phyloP scores from a whole-genome alignment of 1,284 basidiomycete species.

The Agaricales sp. region DNA sequence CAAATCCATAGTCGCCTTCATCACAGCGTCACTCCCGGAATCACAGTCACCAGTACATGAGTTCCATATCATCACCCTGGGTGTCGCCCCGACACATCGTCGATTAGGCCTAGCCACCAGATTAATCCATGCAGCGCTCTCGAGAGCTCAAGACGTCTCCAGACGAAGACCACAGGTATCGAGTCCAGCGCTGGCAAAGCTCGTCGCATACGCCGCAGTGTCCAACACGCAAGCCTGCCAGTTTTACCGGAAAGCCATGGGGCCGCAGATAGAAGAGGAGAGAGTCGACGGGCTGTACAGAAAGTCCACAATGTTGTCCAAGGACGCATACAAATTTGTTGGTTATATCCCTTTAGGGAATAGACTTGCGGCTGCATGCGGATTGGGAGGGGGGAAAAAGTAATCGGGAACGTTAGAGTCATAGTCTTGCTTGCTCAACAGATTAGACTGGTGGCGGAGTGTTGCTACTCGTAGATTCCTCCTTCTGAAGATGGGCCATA shows the following conservation, averaged over 20 bases:
- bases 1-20: conserved; percentile 31
- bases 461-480: too few relatives aligned
- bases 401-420: too few relatives aligned
- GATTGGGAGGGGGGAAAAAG: too few relatives aligned
- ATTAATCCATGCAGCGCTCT: conserved; percentile 29
- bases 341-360: not conserved
- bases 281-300: not conserved
- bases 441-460: not conserved
- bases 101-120: conserved; percentile 37
- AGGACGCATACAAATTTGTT: not conserved
- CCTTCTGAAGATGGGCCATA: not conserved
- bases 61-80: conserved; percentile 38
- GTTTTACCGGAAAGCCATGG: not conserved
- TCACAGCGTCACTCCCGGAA: conserved; percentile 32
- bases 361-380: too few relatives aligned
- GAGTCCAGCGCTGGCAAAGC: conserved; percentile 14
- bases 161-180: conserved; percentile 32
- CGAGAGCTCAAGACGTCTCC: conserved; percentile 15
- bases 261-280: not conserved
- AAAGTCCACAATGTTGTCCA: not conserved
- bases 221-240: not conserved
- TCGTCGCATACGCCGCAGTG: not conserved
- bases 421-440: too few relatives aligned
- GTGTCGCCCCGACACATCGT: conserved; percentile 38
- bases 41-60: conserved; percentile 11